Conservation (phyloP, 768 basidiomycete genomes). For the Russula abietina region DNA sequence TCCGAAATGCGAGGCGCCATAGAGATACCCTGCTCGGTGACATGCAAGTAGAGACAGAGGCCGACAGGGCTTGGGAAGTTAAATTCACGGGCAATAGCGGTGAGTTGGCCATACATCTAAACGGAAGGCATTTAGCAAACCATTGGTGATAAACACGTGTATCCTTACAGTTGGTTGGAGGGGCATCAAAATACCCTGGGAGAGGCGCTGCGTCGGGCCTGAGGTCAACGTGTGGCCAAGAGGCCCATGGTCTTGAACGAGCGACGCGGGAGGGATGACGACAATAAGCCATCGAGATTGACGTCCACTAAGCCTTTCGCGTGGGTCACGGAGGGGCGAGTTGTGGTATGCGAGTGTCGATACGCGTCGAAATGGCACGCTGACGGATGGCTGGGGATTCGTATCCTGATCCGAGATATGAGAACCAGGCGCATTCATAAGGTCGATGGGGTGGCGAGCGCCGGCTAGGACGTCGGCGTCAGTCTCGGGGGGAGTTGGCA, state of each 20-base stretch:
- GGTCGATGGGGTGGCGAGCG: neutral
- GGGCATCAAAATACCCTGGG: slow-evolving; percentile 69
- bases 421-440: neutral
- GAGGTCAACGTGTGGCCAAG: slow-evolving; percentile 52
- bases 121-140: slow-evolving; percentile 11
- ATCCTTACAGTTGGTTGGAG: slow-evolving; percentile 60
- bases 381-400: neutral
- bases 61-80: slow-evolving; percentile 73
- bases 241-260: slow-evolving; percentile 53
- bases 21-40: slow-evolving; percentile 48
- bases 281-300: slow-evolving; percentile 52
- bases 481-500: slow-evolving; percentile 37
- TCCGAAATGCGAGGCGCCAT: slow-evolving; percentile 71
- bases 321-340: slow-evolving; percentile 38
- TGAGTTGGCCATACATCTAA: slow-evolving; percentile 71
- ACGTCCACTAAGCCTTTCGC: slow-evolving; percentile 38
- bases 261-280: slow-evolving; percentile 55
- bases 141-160: slow-evolving; percentile 7
- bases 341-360: slow-evolving; percentile 54
- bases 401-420: neutral
- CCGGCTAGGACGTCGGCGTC: slow-evolving; percentile 25
- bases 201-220: slow-evolving; percentile 54
- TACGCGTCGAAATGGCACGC: slow-evolving; percentile 36
- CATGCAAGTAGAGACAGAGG: slow-evolving; percentile 72
- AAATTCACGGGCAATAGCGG: slow-evolving; percentile 75